Evolutionary conservation across 176 grass and related monocot species (phyloP).

Genomic region (Dactylis glomerata): DNA sequence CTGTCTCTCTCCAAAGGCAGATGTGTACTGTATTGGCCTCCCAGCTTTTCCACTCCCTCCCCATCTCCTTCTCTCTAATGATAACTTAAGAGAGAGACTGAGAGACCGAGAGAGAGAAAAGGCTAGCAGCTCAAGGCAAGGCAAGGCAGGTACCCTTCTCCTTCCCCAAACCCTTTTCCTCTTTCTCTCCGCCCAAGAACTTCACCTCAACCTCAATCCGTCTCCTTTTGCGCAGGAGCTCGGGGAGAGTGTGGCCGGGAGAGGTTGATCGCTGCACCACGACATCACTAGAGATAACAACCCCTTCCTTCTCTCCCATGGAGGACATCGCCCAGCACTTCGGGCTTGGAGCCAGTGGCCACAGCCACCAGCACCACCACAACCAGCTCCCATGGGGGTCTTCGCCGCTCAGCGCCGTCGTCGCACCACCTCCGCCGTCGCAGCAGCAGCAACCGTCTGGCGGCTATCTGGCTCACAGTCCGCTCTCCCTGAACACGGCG

Average conservation of each 20-base stretch:
- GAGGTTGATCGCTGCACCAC: slow-evolving; percentile 58
- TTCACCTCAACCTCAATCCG: slow-evolving; percentile 36
- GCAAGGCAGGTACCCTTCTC: neutral
- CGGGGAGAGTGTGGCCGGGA: slow-evolving; percentile 20
- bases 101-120: slow-evolving; percentile 39
- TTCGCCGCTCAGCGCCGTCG: slow-evolving; percentile 48
- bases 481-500: slow-evolving; percentile 54
- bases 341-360: slow-evolving; percentile 41
- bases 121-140: slow-evolving; percentile 7
- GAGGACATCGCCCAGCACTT: slow-evolving; percentile 85
- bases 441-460: slow-evolving; percentile 1
- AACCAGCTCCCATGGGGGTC: slow-evolving; percentile 45
- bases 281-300: slow-evolving; percentile 51
- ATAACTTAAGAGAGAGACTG: slow-evolving; percentile 38
- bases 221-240: slow-evolving; percentile 40
- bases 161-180: slow-evolving; percentile 40
- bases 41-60: slow-evolving; percentile 51
- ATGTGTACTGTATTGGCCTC: slow-evolving; percentile 31
- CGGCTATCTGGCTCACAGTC: slow-evolving; percentile 32
- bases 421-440: slow-evolving; percentile 37
- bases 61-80: slow-evolving; percentile 40
- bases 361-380: slow-evolving; percentile 37
- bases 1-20: slow-evolving; percentile 47
- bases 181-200: slow-evolving; percentile 71
- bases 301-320: slow-evolving; percentile 33